phyloP scores from a whole-genome alignment of 306 rosid genomes.

The Trifolium dubium region DNA sequence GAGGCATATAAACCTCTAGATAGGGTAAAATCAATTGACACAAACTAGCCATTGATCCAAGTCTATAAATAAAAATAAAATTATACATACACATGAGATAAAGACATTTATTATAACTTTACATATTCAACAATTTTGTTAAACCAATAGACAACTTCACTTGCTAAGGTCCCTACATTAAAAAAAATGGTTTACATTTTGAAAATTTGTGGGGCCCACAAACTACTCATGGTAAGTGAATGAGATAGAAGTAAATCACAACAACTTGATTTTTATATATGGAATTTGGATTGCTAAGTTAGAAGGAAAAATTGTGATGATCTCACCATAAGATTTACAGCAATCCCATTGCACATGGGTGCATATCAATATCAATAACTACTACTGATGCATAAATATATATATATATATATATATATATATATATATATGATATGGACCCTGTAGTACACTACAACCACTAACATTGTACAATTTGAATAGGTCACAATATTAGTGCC shows the following conservation, averaged over 20 bases:
- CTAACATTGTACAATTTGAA: conserved; percentile 31
- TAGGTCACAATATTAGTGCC: conserved; percentile 29
- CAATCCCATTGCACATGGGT: conserved; percentile 59
- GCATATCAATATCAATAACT: conserved; percentile 48
- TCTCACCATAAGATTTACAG: conserved; percentile 52
- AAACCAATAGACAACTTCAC: conserved; percentile 46
- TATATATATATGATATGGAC: conserved; percentile 43
- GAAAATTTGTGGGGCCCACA: conserved; percentile 50
- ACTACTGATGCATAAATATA: conserved; percentile 26
- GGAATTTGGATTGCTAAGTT: conserved; percentile 45
- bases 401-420: too few species aligned
- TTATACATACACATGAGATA: not conserved
- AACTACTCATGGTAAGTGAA: conserved; percentile 43
- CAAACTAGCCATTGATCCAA: conserved; percentile 43
- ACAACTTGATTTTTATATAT: conserved; percentile 39
- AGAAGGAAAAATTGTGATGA: conserved; percentile 38
- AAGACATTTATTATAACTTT: conserved; percentile 36
- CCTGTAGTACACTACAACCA: conserved; percentile 31
- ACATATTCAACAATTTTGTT: conserved; percentile 33
- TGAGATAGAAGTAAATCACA: conserved; percentile 51
- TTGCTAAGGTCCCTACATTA: conserved; percentile 45
- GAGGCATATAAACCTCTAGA: conserved; percentile 20
- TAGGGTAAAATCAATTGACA: conserved; percentile 40
- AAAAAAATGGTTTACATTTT: conserved; percentile 32
- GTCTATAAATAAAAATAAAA: not conserved